phyloP scores from a whole-genome alignment of 768 basidiomycete genomes.

The Termitomyces sp. region DNA sequence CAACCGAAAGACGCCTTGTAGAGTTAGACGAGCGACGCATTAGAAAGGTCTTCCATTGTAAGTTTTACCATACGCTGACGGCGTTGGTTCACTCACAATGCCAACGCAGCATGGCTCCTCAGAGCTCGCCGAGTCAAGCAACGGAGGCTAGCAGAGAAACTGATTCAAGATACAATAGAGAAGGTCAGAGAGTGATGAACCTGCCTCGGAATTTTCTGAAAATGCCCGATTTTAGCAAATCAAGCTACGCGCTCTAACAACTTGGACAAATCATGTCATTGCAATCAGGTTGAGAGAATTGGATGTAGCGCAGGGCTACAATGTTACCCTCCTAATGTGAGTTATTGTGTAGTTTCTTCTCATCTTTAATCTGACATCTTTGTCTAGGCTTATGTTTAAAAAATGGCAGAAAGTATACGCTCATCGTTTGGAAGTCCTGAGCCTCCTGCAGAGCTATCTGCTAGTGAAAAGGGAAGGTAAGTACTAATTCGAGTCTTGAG shows the following conservation, averaged over 20 bases:
- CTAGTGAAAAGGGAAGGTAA: conserved; percentile 77
- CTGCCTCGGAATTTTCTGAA: background rate
- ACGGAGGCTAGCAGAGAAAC: conserved; percentile 37
- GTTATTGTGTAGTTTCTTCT: conserved; percentile 1
- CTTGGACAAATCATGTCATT: conserved; percentile 73
- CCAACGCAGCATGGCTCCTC: conserved; percentile 41
- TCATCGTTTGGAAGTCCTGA: conserved; percentile 65
- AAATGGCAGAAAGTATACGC: conserved; percentile 65
- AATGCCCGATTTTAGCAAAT: conserved; percentile 39
- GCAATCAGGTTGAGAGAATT: conserved; percentile 69
- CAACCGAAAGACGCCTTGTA: conserved; percentile 39
- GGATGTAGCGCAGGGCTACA: conserved; percentile 47
- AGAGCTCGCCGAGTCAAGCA: conserved; percentile 32
- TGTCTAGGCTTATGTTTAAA: conserved; percentile 46
- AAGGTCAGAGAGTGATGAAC: conserved; percentile 27
- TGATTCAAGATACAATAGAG: conserved; percentile 33
- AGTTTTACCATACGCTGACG: background rate
- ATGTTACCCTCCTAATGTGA: conserved; percentile 27
- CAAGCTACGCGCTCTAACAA: conserved; percentile 38
- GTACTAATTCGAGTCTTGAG: conserved; percentile 1
- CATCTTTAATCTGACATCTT: background rate
- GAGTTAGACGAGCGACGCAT: conserved; percentile 35
- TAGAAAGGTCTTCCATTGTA: conserved; percentile 15
- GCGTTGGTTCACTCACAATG: background rate
- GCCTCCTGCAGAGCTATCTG: conserved; percentile 81